These are phyloP conservation scores for Physaria fendleri DNA, from an alignment of 345 rosid genomes.

Conservation along the genomic window DNA sequence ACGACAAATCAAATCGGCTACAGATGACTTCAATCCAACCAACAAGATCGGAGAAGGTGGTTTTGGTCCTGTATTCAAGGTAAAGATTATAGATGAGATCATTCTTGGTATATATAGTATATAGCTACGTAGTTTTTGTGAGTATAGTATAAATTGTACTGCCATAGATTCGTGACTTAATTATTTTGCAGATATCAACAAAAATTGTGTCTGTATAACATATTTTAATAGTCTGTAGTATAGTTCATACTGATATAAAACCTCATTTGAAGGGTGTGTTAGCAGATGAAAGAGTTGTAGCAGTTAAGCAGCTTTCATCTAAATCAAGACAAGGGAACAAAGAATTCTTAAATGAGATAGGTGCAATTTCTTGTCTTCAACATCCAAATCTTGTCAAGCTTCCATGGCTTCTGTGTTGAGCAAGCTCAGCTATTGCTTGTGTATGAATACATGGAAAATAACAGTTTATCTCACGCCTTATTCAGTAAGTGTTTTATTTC, in stretches of 20 bases:
- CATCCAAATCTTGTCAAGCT: conserved; percentile 72
- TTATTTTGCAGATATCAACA: too few species aligned
- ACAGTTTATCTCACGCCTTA: conserved; percentile 47
- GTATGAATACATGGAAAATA: conserved; percentile 70
- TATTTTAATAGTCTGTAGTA: too few species aligned
- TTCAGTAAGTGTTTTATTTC: conserved; percentile 45
- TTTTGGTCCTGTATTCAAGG: conserved; percentile 64
- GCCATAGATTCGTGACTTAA: too few species aligned
- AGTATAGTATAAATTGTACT: too few species aligned
- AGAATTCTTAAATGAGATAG: conserved; percentile 64
- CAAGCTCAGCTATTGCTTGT: conserved; percentile 50
- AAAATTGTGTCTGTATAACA: too few species aligned
- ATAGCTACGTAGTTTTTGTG: too few species aligned
- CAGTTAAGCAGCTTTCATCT: conserved; percentile 70
- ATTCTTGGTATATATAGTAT: neutral
- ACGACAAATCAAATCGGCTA: conserved; percentile 49
- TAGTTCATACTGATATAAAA: neutral
- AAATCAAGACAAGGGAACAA: conserved; percentile 69
- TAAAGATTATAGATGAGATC: conserved; percentile 13
- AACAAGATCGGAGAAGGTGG: conserved; percentile 72
- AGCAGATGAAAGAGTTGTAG: conserved; percentile 52
- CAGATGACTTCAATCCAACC: conserved; percentile 39
- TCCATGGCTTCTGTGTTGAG: conserved; percentile 59
- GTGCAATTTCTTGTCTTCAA: conserved; percentile 58
- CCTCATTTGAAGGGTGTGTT: conserved; percentile 38